phyloP scores from a whole-genome alignment of 371 early-diverging fungal species.

The Fennellomyces sp. region DNA sequence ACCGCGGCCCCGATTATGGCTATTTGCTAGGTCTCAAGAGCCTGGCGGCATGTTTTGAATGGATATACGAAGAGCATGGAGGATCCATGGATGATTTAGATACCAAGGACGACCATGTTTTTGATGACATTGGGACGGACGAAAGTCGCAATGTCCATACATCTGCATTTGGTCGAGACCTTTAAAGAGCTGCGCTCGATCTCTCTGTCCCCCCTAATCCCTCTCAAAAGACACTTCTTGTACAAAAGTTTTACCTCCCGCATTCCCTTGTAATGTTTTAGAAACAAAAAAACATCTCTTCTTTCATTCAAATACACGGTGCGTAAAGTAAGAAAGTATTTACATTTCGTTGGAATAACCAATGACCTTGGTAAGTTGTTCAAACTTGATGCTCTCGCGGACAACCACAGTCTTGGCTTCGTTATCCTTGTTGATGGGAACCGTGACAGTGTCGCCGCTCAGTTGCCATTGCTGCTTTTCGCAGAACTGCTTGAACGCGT shows the following conservation, averaged over 20 bases:
- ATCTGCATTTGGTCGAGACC: constrained; percentile 5
- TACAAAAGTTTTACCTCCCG: no score
- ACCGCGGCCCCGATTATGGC: constrained; percentile 72
- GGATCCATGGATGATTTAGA: constrained; percentile 33
- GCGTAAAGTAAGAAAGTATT: constrained; percentile 4
- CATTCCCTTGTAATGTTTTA: no score
- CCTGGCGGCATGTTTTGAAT: constrained; percentile 68
- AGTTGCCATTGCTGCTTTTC: constrained; percentile 71
- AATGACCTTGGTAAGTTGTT: constrained; percentile 73
- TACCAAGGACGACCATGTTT: constrained; percentile 25
- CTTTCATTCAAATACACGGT: neutral
- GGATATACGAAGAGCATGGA: constrained; percentile 55
- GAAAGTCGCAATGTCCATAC: constrained; percentile 24
- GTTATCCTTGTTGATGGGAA: constrained; percentile 83
- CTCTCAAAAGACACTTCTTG: no score
- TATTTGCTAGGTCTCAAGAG: constrained; percentile 75
- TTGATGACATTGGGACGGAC: constrained; percentile 33
- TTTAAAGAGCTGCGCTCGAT: constrained; percentile 4
- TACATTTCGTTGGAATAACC: constrained; percentile 71
- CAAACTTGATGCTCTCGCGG: constrained; percentile 87
- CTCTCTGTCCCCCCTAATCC: neutral
- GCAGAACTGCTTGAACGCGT: constrained; percentile 65
- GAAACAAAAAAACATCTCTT: neutral
- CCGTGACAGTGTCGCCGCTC: constrained; percentile 62
- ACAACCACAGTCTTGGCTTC: constrained; percentile 83